Conservation (phyloP, 208 protist genomes). For the Naegleria gruberi region DNA sequence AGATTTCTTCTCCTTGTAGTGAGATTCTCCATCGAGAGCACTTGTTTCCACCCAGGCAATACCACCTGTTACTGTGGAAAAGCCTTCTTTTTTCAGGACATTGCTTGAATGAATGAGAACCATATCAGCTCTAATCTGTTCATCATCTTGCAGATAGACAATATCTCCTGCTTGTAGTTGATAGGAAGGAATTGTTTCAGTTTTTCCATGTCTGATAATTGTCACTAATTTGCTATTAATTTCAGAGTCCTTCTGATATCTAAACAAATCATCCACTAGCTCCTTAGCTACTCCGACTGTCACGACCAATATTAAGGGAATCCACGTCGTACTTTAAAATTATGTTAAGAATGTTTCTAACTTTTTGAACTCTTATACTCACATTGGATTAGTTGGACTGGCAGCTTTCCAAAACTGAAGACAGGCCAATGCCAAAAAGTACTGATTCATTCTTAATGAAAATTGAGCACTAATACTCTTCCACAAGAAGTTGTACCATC, state of each 20-base stretch:
- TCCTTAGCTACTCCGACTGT: constrained; percentile 43
- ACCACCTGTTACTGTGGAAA: not conserved
- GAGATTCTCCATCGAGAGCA: not conserved
- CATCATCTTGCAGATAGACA: constrained; percentile 18
- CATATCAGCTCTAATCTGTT: constrained; percentile 36
- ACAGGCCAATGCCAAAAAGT: constrained; percentile 85
- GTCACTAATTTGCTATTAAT: constrained; percentile 11
- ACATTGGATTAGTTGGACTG: constrained; percentile 79
- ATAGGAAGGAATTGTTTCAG: constrained; percentile 31
- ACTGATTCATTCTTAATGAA: constrained; percentile 79
- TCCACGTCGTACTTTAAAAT: constrained; percentile 33
- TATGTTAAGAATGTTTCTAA: constrained; percentile 51
- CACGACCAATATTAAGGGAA: constrained; percentile 41
- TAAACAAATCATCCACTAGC: constrained; percentile 37
- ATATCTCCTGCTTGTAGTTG: constrained; percentile 38
- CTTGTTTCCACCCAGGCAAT: not conserved
- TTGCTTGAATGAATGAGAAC: constrained; percentile 26
- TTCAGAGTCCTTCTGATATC: constrained; percentile 18
- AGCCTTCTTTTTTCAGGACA: not conserved
- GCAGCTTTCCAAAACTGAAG: constrained; percentile 80
- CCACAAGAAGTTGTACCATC: constrained; percentile 67
- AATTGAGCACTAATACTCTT: constrained; percentile 94
- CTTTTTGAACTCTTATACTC: constrained; percentile 39
- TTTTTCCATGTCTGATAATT: not conserved
- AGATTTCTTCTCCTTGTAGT: not conserved